Evolutionary conservation across 2,329 filamentous ascomycete species (phyloP), one percentile per base, ranked within the genome.

Genomic region (Ceratocystis variospora): DNA sequence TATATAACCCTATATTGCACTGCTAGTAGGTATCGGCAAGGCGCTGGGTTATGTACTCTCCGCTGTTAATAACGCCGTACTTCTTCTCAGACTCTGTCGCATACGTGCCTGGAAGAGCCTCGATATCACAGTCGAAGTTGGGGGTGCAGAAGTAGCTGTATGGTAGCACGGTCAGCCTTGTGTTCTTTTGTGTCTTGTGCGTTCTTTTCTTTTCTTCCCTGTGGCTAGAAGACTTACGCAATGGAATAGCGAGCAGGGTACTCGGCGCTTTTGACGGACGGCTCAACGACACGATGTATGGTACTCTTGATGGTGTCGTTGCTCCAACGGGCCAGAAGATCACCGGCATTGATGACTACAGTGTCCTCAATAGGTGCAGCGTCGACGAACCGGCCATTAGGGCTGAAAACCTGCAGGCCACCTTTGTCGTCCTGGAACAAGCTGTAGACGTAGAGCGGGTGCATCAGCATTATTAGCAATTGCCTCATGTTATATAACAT

Each of bases 301-400:
- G 92, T 96, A 73, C 88, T 93, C 77, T 88, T 91, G 77, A 96
- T 96, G 3, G 83, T 88, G 72, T 95, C 90, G 72, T 96, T 96
- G 69, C 88, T 90, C 92, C 91, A 96, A 64, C 91, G 80, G 0
- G 89, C 87, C 62, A 96, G 78, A 70, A 96, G 74, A 73, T 96
- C 92, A 0, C 91, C 92, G 0, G 91, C 91, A 72, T 96, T 96
- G 70, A 96, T 83, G 10, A 96, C 89, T 50, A 94, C 87, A 0
- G 90, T 91, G 65, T 85, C 86, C 45, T 85, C 79, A 68, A 96
- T 93, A 0, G 92, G 91, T 5, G 83, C 90, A 0, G 89, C 92
- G 72, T 96, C 84, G 48, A 96, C 85, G 72, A 92, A 96, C 0
- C 81, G 83, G 1, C 89, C 89, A 50, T 83, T 86, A 0, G 90